phyloP scores from a whole-genome alignment of 1,139 yeast genomes.

The Meyerozyma carpophila region DNA sequence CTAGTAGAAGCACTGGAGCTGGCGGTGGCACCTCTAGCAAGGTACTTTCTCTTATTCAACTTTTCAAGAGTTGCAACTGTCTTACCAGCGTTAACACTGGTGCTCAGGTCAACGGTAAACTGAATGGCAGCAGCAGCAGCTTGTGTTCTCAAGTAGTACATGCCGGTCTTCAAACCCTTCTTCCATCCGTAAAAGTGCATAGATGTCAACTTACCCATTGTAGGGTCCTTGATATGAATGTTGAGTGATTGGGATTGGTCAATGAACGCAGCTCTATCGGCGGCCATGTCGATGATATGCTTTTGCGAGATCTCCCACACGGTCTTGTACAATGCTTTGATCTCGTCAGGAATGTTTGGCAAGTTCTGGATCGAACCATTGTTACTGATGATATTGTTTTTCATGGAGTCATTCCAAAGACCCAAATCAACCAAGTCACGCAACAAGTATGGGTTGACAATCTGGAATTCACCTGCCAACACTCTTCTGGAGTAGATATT shows the following conservation, averaged over 20 bases:
- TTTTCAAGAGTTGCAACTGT: constrained; percentile 50
- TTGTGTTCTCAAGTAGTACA: constrained; percentile 93
- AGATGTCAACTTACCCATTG: constrained; percentile 90
- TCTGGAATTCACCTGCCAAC: constrained; percentile 82
- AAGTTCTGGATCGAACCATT: constrained; percentile 86
- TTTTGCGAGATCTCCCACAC: constrained; percentile 96
- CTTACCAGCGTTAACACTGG: constrained; percentile 38
- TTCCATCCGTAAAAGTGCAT: constrained; percentile 99
- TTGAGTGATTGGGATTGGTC: constrained; percentile 95
- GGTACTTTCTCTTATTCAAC: constrained; percentile 50
- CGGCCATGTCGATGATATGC: constrained; percentile 88
- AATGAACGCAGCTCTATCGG: constrained; percentile 87
- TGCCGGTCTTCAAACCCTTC: constrained; percentile 94
- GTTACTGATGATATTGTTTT: constrained; percentile 69
- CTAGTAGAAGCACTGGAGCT: constrained; percentile 14
- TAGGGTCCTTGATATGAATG: constrained; percentile 78
- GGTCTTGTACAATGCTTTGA: constrained; percentile 80
- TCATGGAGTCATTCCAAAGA: constrained; percentile 76
- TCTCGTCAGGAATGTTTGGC: constrained; percentile 67
- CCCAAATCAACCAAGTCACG: constrained; percentile 81
- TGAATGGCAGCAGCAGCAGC: constrained; percentile 94
- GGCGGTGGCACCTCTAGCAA: constrained; percentile 24
- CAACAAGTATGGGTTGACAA: constrained; percentile 77
- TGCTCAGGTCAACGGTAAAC: constrained; percentile 62
- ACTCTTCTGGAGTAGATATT: constrained; percentile 85